Percentiles rank a stretch among this genome's conserved stretches.
These are phyloP conservation scores for Zygoascus meyerae DNA, from an alignment of 1,139 yeast species.

Conservation along the genomic window DNA sequence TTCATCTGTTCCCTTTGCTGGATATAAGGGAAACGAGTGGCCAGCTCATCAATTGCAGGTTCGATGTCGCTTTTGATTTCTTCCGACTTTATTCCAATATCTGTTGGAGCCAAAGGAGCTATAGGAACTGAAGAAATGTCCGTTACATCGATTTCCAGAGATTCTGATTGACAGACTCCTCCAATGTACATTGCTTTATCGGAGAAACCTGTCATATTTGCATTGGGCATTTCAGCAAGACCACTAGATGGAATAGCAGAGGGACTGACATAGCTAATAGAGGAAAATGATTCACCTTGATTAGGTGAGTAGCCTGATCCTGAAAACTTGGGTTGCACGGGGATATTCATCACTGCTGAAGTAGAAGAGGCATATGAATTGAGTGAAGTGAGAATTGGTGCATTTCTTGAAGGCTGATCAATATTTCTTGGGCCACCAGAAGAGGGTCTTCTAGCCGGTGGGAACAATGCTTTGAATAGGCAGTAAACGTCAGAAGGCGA, in stretches of 20 bases:
- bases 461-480: conserved; percentile 29
- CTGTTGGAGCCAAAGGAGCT: conserved; percentile 1
- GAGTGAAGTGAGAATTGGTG: not conserved
- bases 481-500: conserved; percentile 31
- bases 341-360: not conserved
- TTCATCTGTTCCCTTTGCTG: conserved; percentile 21
- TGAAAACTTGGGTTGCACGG: conserved; percentile 3
- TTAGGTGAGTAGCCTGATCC: conserved; percentile 4
- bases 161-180: not conserved
- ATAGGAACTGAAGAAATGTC: not conserved
- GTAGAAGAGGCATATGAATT: conserved; percentile 2
- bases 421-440: not conserved
- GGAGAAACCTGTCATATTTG: not conserved
- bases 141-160: not conserved
- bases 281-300: conserved; percentile 1
- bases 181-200: not conserved
- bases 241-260: not conserved
- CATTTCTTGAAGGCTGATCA: not conserved
- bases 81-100: conserved; percentile 22
- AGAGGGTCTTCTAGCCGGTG: conserved; percentile 19
- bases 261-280: conserved; percentile 5
- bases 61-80: conserved; percentile 32
- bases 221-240: not conserved
- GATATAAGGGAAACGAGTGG: conserved; percentile 26
- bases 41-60: conserved; percentile 32